Evolutionary conservation across 768 basidiomycete genomes (phyloP).

Genomic region (Kwoniella shandongensis): DNA sequence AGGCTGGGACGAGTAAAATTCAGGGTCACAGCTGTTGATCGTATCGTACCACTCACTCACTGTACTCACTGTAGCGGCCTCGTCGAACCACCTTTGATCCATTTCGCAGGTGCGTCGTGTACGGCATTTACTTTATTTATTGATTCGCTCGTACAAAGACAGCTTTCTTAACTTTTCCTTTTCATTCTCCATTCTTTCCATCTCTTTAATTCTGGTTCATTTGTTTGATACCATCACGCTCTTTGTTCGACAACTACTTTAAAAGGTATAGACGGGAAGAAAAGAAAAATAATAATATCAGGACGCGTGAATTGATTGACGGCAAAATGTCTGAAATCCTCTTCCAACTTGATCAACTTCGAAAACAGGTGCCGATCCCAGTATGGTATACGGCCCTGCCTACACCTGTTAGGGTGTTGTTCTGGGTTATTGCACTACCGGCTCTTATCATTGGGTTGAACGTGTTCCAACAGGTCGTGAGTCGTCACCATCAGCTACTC

Average conservation of each 20-base stretch:
- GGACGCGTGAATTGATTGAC: neutral
- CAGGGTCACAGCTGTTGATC: too few relatives aligned
- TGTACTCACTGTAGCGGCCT: too few relatives aligned
- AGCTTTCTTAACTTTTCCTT: neutral
- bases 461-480: conserved; percentile 73
- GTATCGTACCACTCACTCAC: too few relatives aligned
- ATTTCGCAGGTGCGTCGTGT: too few relatives aligned
- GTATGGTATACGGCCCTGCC: conserved; percentile 5
- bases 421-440: conserved; percentile 64
- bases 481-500: too few relatives aligned
- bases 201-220: neutral
- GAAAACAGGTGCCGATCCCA: conserved; percentile 2
- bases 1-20: too few relatives aligned
- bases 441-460: conserved; percentile 70
- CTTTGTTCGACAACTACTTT: neutral
- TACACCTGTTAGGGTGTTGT: conserved; percentile 9
- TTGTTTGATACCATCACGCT: neutral
- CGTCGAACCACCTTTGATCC: neutral
- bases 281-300: too few relatives aligned
- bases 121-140: too few relatives aligned
- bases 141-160: too few relatives aligned
- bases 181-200: neutral
- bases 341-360: neutral
- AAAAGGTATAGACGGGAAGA: neutral
- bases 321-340: neutral